Conservation (phyloP, 1,139 yeast species). For the Yamadazyma membranifaciens region DNA sequence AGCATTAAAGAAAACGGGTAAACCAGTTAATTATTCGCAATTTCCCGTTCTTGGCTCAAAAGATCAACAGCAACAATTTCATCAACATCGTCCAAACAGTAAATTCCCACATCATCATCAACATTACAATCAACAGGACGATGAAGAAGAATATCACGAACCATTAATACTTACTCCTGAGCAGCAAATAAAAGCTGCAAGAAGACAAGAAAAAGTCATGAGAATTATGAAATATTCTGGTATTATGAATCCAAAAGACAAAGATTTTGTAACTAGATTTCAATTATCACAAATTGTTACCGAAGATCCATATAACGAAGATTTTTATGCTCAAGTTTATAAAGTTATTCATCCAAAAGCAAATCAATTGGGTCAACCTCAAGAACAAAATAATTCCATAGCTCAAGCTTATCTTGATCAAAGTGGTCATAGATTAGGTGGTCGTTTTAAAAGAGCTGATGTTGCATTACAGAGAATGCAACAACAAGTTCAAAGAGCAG, state of each 20-base stretch:
- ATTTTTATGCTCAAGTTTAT: constrained; percentile 92
- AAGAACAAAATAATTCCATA: constrained; percentile 60
- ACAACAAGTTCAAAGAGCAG: constrained; percentile 96
- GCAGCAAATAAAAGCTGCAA: constrained; percentile 54
- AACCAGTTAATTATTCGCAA: constrained; percentile 41
- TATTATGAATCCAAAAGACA: constrained; percentile 94
- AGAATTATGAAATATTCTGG: constrained; percentile 84
- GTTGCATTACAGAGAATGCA: constrained; percentile 97
- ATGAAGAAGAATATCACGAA: constrained; percentile 15
- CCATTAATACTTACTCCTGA: constrained; percentile 42
- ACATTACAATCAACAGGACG: constrained; percentile 12
- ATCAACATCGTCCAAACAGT: constrained; percentile 8
- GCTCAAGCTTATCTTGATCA: constrained; percentile 95
- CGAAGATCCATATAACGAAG: constrained; percentile 96
- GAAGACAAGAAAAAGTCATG: constrained; percentile 76
- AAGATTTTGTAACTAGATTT: constrained; percentile 90
- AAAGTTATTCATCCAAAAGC: constrained; percentile 75
- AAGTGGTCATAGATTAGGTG: constrained; percentile 88
- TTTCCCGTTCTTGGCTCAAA: constrained; percentile 54
- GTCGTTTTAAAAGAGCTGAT: constrained; percentile 86
- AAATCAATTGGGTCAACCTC: constrained; percentile 42
- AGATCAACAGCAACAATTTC: constrained; percentile 12
- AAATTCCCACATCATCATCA: constrained; percentile 17
- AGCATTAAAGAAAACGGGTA: constrained; percentile 16
- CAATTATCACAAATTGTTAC: constrained; percentile 95